Conservation (phyloP, 192 early-diverging fungal species). For the Coemansia sp. region DNA sequence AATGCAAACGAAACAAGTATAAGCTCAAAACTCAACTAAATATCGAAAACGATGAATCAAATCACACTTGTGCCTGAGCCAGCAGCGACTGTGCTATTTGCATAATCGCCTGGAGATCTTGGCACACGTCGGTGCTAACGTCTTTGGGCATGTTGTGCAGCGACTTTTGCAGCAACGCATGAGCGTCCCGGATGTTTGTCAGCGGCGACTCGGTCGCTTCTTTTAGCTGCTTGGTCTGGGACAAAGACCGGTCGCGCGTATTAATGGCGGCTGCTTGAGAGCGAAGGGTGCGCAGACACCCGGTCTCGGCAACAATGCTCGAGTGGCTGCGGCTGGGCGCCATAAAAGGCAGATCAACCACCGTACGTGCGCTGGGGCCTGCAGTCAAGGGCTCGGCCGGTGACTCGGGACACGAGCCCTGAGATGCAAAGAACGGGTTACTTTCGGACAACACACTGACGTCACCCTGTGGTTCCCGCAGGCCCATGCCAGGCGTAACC, state of each 20-base stretch:
- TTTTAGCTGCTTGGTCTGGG: neutral
- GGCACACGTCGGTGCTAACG: conserved; percentile 2
- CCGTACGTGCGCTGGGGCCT: conserved; percentile 2
- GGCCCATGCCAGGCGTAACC: conserved; percentile 12
- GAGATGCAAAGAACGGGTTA: conserved; percentile 29
- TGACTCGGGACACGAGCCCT: neutral
- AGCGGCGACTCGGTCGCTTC: conserved; percentile 7
- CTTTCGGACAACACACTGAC: neutral
- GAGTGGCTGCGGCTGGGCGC: conserved; percentile 28
- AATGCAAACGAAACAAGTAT: neutral
- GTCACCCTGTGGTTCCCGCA: neutral
- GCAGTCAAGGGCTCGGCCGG: neutral
- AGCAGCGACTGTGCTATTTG: conserved; percentile 31
- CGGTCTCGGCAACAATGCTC: conserved; percentile 42
- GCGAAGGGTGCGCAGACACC: conserved; percentile 39
- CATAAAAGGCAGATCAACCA: conserved; percentile 14
- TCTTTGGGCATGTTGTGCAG: conserved; percentile 10
- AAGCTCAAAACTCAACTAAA: too few relatives aligned
- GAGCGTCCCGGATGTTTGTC: conserved; percentile 20
- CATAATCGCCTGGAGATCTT: conserved; percentile 35
- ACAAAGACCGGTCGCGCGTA: neutral
- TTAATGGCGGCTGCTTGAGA: neutral
- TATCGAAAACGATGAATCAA: neutral
- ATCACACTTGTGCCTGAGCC: neutral
- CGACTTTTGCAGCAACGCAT: conserved; percentile 20